Conservation (phyloP, 176 grass and related monocot species). For the Avena atlantica region DNA sequence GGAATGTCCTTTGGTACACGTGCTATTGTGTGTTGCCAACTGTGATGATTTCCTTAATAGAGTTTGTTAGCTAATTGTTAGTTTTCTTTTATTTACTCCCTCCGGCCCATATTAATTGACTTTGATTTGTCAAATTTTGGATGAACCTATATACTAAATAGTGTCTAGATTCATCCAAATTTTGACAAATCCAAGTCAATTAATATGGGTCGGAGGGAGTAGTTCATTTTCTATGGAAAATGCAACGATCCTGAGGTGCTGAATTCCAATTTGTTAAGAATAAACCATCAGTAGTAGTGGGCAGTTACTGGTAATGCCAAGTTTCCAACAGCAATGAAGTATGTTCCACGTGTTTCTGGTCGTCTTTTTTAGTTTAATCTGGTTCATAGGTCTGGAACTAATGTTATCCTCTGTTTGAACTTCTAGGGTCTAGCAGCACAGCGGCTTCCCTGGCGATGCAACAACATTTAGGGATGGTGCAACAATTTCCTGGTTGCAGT, state of each 20-base stretch:
- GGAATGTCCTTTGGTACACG: constrained; percentile 2
- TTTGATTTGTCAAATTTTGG: too few species aligned
- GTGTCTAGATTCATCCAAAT: too few species aligned
- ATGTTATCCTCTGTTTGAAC: constrained; percentile 18
- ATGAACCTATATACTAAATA: too few species aligned
- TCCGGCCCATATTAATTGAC: too few species aligned
- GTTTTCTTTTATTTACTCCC: neutral
- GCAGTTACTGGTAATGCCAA: neutral
- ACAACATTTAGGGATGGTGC: neutral
- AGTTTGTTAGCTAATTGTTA: neutral
- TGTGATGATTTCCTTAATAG: neutral
- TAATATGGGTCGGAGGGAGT: too few species aligned
- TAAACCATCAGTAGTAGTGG: neutral
- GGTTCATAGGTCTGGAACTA: neutral
- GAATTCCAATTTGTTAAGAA: neutral
- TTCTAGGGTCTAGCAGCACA: neutral
- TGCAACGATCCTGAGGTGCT: neutral
- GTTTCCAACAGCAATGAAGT: neutral
- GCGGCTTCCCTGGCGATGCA: neutral
- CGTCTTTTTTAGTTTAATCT: neutral
- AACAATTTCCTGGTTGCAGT: constrained; percentile 8
- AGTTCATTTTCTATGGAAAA: constrained; percentile 8
- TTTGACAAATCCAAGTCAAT: too few species aligned
- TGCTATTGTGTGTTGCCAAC: constrained; percentile 7
- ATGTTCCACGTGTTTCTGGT: neutral